Base-by-base conservation (phyloP, 2,329 filamentous ascomycete species). In the Colletotrichum phormii region DNA sequence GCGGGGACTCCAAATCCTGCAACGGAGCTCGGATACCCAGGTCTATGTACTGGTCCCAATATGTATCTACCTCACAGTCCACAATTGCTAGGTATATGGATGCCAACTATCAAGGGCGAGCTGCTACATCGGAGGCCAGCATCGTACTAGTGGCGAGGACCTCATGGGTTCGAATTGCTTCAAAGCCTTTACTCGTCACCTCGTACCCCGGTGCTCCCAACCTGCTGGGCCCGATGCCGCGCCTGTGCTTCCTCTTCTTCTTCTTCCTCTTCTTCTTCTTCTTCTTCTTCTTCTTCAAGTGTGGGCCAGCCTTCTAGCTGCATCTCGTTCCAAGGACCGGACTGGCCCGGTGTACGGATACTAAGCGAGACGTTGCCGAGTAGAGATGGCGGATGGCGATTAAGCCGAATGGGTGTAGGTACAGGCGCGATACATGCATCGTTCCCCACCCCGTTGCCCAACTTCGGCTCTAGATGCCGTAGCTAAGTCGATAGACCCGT, bases 381-480 rank as follows among this genome's bases (percentile, higher is more conserved):
- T 54, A 24, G 13, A 49, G 46, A 53, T 37, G 49, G 55, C n/a
- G 55, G 59, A 49, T 58, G 67, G 58, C 62, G 11, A 58, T 54
- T 31, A 58, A 58, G 42, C 24, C 37, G 70, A 67, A 72, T 59
- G 62, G 51, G 26, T 71, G 35, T 62, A 57, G 58, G 62, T 67
- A 72, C 55, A 46, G 15, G 29, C n/a, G 57, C 58, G 49, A 71
- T 73, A 71, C 62, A 64, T 72, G 42, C 60, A 24, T 55, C 46
- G 22, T 15, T 62, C 49, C 62, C 68, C 71, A 33, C 53, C 71
- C 59, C 57, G 51, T 62, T 73, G 58, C 29, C 42, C 67, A 57
- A 55, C 35, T 70, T 61, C 55, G 67, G 67, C 35, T 24, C 22
- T 57, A 55, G 49, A 49, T 73, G 60, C 60, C 61, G 61, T 57